Evolutionary conservation across 805 yeast genomes (phyloP).

Genomic region (Candida patagonica): DNA sequence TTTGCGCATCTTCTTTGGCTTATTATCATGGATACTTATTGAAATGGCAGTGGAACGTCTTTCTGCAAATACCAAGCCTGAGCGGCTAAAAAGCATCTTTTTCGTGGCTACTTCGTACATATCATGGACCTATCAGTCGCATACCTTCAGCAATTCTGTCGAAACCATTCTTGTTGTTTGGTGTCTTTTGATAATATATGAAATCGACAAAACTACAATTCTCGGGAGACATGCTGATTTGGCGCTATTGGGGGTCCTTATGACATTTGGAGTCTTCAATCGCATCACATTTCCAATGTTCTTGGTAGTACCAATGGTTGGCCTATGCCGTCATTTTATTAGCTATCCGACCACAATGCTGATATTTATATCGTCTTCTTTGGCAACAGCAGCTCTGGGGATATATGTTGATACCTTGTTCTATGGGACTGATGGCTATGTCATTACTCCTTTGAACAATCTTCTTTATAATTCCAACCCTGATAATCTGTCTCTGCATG

Average conservation of each 20-base stretch:
- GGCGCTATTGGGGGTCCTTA: constrained; percentile 40
- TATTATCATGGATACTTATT: constrained; percentile 30
- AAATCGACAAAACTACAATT: constrained; percentile 19
- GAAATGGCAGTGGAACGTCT: constrained; percentile 39
- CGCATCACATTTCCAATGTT: constrained; percentile 77
- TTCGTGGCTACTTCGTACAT: constrained; percentile 52
- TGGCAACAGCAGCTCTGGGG: constrained; percentile 29
- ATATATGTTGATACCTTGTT: constrained; percentile 47
- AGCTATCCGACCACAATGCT: constrained; percentile 28
- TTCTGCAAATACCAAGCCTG: constrained; percentile 38
- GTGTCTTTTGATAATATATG: constrained; percentile 41
- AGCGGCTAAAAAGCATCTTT: constrained; percentile 31
- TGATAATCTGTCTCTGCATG: constrained; percentile 64
- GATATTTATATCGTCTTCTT: constrained; percentile 30
- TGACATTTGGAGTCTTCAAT: constrained; percentile 69
- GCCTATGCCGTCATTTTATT: constrained; percentile 36
- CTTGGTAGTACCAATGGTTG: constrained; percentile 51
- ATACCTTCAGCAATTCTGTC: constrained; percentile 79
- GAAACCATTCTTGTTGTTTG: constrained; percentile 49
- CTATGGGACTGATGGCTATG: constrained; percentile 24
- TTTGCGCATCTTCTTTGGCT: constrained; percentile 40
- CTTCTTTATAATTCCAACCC: constrained; percentile 54
- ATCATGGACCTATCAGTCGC: constrained; percentile 72
- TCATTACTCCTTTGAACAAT: constrained; percentile 72
- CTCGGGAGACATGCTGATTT: constrained; percentile 27